phyloP scores from a whole-genome alignment of 2,329 filamentous ascomycete genomes.

The Fusarium piperis region DNA sequence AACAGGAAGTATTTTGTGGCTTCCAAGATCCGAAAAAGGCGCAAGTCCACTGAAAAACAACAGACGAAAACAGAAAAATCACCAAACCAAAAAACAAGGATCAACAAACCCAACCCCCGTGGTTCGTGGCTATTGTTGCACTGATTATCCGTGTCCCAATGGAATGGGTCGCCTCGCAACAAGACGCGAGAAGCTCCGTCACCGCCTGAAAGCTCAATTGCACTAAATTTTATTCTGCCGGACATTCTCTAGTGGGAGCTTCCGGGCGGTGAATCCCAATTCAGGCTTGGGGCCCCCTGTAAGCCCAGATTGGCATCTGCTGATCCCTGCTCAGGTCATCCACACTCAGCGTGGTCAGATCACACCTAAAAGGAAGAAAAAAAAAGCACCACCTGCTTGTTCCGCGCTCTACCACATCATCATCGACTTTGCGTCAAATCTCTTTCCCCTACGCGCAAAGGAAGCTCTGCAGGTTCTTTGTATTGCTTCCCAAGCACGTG shows the following conservation, averaged over 20 bases:
- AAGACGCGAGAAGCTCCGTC: conserved; percentile 9
- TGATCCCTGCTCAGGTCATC: conserved; percentile 27
- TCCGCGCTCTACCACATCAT: conserved; percentile 18
- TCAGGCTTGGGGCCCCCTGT: conserved; percentile 21
- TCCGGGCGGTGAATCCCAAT: conserved; percentile 20
- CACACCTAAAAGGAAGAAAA: conserved; percentile 18
- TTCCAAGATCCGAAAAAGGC: background rate
- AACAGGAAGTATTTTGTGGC: background rate
- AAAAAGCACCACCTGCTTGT: conserved; percentile 7
- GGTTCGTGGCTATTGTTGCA: background rate
- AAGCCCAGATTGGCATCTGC: conserved; percentile 5
- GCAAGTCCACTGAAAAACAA: background rate
- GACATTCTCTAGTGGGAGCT: conserved; percentile 20
- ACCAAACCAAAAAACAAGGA: background rate
- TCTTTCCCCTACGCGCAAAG: background rate
- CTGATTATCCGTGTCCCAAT: conserved; percentile 13
- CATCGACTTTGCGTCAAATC: conserved; percentile 5
- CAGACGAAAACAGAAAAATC: background rate
- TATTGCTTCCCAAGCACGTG: background rate
- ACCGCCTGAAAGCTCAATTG: conserved; percentile 26
- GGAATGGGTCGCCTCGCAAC: conserved; percentile 1
- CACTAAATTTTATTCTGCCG: conserved; percentile 19
- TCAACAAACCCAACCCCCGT: background rate
- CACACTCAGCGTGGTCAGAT: conserved; percentile 29
- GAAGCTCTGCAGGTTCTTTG: background rate